A percentile compares a stretch with the other conserved stretches of the same genome.
phyloP scores from a whole-genome alignment of 331 rosid genomes.

The Erythrophleum ivorense region DNA sequence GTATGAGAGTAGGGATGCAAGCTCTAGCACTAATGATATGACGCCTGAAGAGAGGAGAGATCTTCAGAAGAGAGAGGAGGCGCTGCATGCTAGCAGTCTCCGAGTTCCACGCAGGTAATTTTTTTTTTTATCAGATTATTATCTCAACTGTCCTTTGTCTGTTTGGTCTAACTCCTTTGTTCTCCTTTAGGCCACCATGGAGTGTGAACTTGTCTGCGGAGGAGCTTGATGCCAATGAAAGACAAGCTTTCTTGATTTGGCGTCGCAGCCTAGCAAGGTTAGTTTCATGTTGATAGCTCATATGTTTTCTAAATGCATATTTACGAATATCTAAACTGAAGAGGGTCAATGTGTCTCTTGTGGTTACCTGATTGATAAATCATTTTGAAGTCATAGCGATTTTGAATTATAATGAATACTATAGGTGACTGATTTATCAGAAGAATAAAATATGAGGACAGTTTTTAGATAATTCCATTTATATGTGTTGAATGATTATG shows the following conservation, averaged over 20 bases:
- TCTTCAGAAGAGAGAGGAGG: slow-evolving; percentile 78
- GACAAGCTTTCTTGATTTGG: slow-evolving; percentile 80
- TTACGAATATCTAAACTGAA: not conserved
- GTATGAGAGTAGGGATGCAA: slow-evolving; percentile 62
- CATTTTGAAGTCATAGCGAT: not conserved
- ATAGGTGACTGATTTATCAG: not conserved
- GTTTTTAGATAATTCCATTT: slow-evolving; percentile 9
- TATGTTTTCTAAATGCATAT: not conserved
- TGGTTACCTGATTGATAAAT: not conserved
- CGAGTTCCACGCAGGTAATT: slow-evolving; percentile 82
- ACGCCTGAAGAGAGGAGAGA: slow-evolving; percentile 67
- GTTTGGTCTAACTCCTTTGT: slow-evolving; percentile 16
- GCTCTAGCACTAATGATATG: slow-evolving; percentile 42
- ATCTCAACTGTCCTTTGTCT: not conserved
- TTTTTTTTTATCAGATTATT: not conserved
- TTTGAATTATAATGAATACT: not conserved
- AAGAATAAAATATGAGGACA: not conserved
- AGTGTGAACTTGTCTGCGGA: slow-evolving; percentile 72
- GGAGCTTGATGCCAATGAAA: slow-evolving; percentile 83
- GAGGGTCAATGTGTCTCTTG: not conserved
- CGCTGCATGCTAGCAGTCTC: slow-evolving; percentile 72
- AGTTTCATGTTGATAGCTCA: not conserved
- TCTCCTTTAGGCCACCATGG: slow-evolving; percentile 75
- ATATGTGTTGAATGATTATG: slow-evolving; percentile 8
- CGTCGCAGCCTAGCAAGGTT: slow-evolving; percentile 87